phyloP scores from a whole-genome alignment of 129 eudicot species.

The Flaveria trinervia region DNA sequence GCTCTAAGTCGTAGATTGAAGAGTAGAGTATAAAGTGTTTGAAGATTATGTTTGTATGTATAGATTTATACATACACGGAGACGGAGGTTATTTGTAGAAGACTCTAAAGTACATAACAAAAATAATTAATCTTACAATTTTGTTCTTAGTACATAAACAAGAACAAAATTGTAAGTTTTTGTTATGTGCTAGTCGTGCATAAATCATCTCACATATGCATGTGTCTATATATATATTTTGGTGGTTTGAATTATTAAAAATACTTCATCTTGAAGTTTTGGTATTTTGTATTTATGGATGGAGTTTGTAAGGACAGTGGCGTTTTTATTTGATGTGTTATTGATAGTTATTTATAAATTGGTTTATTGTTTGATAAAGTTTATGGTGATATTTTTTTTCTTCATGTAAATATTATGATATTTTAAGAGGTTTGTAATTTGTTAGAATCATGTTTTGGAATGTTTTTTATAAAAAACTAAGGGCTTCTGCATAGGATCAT shows the following conservation, averaged over 20 bases:
- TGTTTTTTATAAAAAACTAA: no score
- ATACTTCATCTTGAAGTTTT: slow-evolving; percentile 77
- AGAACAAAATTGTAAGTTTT: not conserved
- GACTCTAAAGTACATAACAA: not conserved
- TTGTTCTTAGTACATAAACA: not conserved
- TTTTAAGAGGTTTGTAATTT: not conserved
- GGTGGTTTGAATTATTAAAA: not conserved
- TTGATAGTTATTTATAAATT: not conserved
- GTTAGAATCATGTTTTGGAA: not conserved
- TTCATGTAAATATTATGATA: not conserved
- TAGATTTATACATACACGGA: not conserved
- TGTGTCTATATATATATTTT: not conserved
- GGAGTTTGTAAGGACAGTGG: not conserved
- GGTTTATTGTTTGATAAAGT: not conserved
- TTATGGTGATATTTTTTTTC: not conserved
- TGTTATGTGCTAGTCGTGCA: no score
- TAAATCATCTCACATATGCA: no score
- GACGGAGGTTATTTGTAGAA: not conserved
- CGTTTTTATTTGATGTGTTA: not conserved
- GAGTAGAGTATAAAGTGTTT: slow-evolving; percentile 17
- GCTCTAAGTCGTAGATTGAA: slow-evolving; percentile 30
- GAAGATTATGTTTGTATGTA: slow-evolving; percentile 28
- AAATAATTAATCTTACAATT: not conserved
- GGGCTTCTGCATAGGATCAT: not conserved
- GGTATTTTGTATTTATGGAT: slow-evolving; percentile 12